These are phyloP conservation scores for Lasiodiplodia sp. DNA, from an alignment of 2,329 filamentous ascomycete species.

Conservation along the genomic window DNA sequence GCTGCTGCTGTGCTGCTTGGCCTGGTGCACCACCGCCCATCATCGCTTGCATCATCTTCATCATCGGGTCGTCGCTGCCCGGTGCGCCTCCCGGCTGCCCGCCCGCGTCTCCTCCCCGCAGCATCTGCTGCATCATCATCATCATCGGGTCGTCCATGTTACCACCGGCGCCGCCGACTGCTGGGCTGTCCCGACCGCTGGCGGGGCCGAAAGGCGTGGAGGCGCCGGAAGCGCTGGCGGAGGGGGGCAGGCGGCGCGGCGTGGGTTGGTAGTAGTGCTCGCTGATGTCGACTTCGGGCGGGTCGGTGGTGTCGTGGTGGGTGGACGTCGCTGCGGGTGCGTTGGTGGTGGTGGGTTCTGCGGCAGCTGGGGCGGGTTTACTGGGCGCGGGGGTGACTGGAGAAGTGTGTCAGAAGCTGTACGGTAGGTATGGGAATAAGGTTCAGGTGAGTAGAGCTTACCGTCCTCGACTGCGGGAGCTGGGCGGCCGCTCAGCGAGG, in stretches of 20 bases:
- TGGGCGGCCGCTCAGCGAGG: constrained; percentile 66
- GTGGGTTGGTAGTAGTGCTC: constrained; percentile 71
- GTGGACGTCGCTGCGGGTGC: constrained; percentile 33
- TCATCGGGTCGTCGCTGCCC: constrained; percentile 25
- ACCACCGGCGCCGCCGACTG: constrained; percentile 30
- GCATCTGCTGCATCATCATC: constrained; percentile 77
- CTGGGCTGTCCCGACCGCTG: constrained; percentile 32
- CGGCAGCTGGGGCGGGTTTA: constrained; percentile 36
- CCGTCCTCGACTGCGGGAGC: constrained; percentile 54
- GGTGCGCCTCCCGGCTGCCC: constrained; percentile 30
- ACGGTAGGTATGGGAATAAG: too few relatives aligned
- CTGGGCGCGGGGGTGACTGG: constrained; percentile 1
- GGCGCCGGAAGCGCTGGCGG: constrained; percentile 35
- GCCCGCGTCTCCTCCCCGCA: constrained; percentile 37
- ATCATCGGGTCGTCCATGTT: constrained; percentile 70
- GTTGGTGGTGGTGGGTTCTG: constrained; percentile 35
- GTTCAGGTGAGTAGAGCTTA: not conserved
- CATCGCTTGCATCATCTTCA: constrained; percentile 39
- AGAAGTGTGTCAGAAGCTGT: not conserved
- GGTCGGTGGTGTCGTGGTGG: constrained; percentile 53
- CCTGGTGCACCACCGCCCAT: constrained; percentile 43
- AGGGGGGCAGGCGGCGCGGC: constrained; percentile 41
- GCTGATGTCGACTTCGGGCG: constrained; percentile 82
- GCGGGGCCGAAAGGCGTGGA: constrained; percentile 32
- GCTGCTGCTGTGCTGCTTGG: constrained; percentile 42